A percentile compares a stretch with the other conserved stretches of the same genome.
phyloP scores from a whole-genome alignment of 352 stramenopile species.

The Phytopythium mirpurense region DNA sequence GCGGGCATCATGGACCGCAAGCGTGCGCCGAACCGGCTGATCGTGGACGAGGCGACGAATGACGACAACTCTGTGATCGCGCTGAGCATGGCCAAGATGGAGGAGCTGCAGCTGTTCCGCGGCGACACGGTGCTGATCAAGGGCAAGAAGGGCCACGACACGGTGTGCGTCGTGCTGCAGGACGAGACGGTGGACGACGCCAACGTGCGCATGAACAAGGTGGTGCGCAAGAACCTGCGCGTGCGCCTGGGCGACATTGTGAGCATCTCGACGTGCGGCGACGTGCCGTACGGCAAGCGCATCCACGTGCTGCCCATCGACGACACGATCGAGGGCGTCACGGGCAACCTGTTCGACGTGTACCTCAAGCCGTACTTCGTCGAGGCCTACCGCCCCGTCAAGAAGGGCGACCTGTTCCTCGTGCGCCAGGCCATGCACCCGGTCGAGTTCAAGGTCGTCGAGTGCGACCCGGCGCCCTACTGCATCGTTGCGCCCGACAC shows the following conservation, averaged over 20 bases:
- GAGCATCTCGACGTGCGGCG: constrained; percentile 93
- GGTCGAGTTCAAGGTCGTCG: constrained; percentile 99
- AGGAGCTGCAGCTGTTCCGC: constrained; percentile 98
- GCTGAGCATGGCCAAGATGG: constrained; percentile 94
- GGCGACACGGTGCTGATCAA: constrained; percentile 99
- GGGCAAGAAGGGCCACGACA: constrained; percentile 98
- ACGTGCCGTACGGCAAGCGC: constrained; percentile 98
- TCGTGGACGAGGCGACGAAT: constrained; percentile 96
- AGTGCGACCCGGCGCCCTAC: constrained; percentile 96
- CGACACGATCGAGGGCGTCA: constrained; percentile 99
- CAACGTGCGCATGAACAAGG: constrained; percentile 99
- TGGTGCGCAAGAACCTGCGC: constrained; percentile 98
- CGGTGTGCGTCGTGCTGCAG: constrained; percentile 97
- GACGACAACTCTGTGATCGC: constrained; percentile 98
- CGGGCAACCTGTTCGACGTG: constrained; percentile 99
- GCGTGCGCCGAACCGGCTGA: constrained; percentile 96
- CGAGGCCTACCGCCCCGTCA: constrained; percentile 98
- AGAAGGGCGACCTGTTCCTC: constrained; percentile 99
- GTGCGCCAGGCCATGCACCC: constrained; percentile 98
- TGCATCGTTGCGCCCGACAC: constrained; percentile 99
- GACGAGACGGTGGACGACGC: constrained; percentile 97
- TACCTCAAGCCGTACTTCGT: constrained; percentile 99
- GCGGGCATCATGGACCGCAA: constrained; percentile 90
- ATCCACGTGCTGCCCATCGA: constrained; percentile 99
- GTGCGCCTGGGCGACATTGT: constrained; percentile 98